Evolutionary conservation across 1,139 yeast species (phyloP), one percentile per base, ranked within the genome.

Genomic region (Diutina mesorugosa): DNA sequence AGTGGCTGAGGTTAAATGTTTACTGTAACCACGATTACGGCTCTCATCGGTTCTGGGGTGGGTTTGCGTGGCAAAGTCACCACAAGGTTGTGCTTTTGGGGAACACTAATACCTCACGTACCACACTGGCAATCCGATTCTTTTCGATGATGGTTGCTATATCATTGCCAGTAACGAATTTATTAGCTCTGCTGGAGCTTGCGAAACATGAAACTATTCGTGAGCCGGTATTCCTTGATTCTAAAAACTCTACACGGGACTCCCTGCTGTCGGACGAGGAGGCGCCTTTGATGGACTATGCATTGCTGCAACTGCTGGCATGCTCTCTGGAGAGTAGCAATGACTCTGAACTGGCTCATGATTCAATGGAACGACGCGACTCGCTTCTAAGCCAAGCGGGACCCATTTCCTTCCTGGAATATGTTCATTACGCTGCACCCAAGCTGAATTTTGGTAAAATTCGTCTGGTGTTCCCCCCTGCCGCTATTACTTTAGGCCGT

Each of bases 371-470:
- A 2, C 53, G 41, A 3, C 53, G 45, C 26, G 45, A n/a, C n/a
- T 30, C 53, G 28, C 53, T 50, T 10, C 21, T 50, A 4, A 28
- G 35, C 5, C n/a, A 32, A 9, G 28, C 53, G 5, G 53, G 45
- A 3, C 45, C 45, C n/a, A 73, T 73, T 38, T 72, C 77, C 57
- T 87, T 86, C 65, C 85, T 80, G 59, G 89, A 82, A 46, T 87
- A 87, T 64, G 85, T 87, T n/a, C 83, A 84, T 62, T 86, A 86
- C 66, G 83, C 85, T 35, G 88, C 90, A 0, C 91, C 91, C 1
- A 81, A 82, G 46, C 72, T 83, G 7, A 83, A 81, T 58, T 78
- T 84, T 61, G 82, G 87, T 26, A 81, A 87, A 2, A 82, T 84
- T 50, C 73, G 84, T 56, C 81, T 90, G 0, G 84, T 84, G 0